These are phyloP conservation scores for Fusarium torulosum DNA, from an alignment of 2,329 filamentous ascomycete species.

Conservation along the genomic window DNA sequence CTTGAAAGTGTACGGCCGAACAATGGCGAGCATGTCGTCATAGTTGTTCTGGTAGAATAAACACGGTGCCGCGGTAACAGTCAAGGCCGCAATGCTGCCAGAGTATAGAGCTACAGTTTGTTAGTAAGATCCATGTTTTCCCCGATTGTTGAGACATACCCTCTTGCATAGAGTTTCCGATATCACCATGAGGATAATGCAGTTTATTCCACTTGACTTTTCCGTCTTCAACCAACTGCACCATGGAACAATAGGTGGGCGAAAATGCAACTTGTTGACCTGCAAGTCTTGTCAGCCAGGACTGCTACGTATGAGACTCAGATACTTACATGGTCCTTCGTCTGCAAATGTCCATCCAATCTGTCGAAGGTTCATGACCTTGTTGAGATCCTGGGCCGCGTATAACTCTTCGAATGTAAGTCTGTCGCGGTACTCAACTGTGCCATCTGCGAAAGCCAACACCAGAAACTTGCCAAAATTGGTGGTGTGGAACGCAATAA, in stretches of 20 bases:
- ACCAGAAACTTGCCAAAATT: constrained; percentile 79
- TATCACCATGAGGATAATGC: constrained; percentile 62
- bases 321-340: constrained; percentile 70
- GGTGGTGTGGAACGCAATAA: constrained; percentile 75
- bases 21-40: constrained; percentile 79
- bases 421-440: constrained; percentile 83
- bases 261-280: constrained; percentile 72
- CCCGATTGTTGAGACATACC: constrained; percentile 53
- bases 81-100: constrained; percentile 72
- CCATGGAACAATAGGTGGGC: constrained; percentile 69
- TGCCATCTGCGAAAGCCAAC: constrained; percentile 83
- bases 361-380: constrained; percentile 78
- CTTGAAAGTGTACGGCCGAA: constrained; percentile 61
- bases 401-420: constrained; percentile 77
- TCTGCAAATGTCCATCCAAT: constrained; percentile 80
- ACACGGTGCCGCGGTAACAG: constrained; percentile 63
- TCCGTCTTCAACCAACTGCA: constrained; percentile 69
- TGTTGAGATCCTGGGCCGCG: constrained; percentile 72
- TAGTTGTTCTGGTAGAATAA: constrained; percentile 64
- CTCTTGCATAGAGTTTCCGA: constrained; percentile 62
- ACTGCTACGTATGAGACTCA: background rate
- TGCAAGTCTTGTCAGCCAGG: constrained; percentile 47
- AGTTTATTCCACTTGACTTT: constrained; percentile 70
- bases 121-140: constrained; percentile 22
- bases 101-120: constrained; percentile 62